phyloP scores from a whole-genome alignment of 2,329 filamentous ascomycete genomes.

The Aspergillus proliferans region DNA sequence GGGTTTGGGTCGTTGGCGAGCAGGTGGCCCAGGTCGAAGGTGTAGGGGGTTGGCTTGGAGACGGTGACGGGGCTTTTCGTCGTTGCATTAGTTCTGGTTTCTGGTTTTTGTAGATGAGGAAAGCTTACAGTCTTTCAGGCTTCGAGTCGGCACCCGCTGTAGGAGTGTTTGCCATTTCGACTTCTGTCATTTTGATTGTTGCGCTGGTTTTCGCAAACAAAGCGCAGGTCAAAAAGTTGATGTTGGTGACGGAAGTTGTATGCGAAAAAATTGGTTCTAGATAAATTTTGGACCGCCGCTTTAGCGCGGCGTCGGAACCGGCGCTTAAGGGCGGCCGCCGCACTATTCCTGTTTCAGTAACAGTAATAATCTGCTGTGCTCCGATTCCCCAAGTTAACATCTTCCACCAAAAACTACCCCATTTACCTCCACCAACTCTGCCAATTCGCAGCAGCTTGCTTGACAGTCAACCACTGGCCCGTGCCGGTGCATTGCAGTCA shows the following conservation, averaged over 20 bases:
- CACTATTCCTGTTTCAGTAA: slow-evolving; percentile 19
- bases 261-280: slow-evolving; percentile 22
- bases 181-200: slow-evolving; percentile 20
- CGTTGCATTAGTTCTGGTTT: slow-evolving; percentile 8
- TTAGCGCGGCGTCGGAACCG: slow-evolving; percentile 12
- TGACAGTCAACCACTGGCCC: slow-evolving; percentile 23
- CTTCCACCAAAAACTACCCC: slow-evolving; percentile 1
- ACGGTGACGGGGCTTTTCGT: slow-evolving; percentile 52
- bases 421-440: neutral
- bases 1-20: slow-evolving; percentile 85
- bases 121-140: slow-evolving; percentile 34
- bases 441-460: slow-evolving; percentile 13
- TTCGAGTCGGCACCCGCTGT: slow-evolving; percentile 21
- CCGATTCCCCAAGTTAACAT: slow-evolving; percentile 9
- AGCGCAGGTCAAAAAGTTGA: neutral
- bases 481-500: slow-evolving; percentile 25
- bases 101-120: neutral
- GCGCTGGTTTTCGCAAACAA: neutral
- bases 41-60: slow-evolving; percentile 81
- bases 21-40: slow-evolving; percentile 84
- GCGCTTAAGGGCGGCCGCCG: slow-evolving; percentile 13
- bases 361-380: slow-evolving; percentile 19
- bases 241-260: neutral
- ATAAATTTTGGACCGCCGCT: slow-evolving; percentile 24
- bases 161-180: slow-evolving; percentile 19